phyloP scores from a whole-genome alignment of 768 basidiomycete genomes.

The Trametopsis cervina region DNA sequence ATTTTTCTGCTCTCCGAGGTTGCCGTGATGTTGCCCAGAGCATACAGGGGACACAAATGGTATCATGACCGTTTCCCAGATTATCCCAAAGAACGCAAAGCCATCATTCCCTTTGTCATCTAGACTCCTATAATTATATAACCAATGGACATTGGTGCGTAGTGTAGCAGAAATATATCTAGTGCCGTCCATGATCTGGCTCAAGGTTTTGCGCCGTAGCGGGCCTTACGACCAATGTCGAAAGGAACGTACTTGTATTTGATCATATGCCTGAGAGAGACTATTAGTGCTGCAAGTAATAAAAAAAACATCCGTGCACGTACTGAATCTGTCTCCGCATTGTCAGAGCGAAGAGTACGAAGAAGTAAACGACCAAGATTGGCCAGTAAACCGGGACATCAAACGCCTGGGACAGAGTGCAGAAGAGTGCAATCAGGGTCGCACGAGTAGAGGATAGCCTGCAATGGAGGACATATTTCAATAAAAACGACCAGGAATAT shows the following conservation, averaged over 20 bases:
- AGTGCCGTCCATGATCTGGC: neutral
- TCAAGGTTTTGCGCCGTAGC: slow-evolving; percentile 48
- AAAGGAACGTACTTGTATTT: slow-evolving; percentile 97
- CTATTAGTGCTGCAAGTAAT: slow-evolving; percentile 1
- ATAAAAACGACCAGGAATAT: too few species aligned
- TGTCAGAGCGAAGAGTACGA: slow-evolving; percentile 87
- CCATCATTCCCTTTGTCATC: slow-evolving; percentile 73
- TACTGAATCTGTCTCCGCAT: slow-evolving; percentile 96
- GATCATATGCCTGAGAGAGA: slow-evolving; percentile 97
- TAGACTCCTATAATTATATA: slow-evolving; percentile 22
- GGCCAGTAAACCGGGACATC: slow-evolving; percentile 99
- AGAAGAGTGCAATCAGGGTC: slow-evolving; percentile 70
- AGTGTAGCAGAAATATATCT: neutral
- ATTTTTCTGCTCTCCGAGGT: slow-evolving; percentile 74
- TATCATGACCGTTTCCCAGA: slow-evolving; percentile 71
- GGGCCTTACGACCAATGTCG: slow-evolving; percentile 89
- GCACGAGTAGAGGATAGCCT: slow-evolving; percentile 93
- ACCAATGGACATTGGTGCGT: neutral
- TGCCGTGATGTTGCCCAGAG: slow-evolving; percentile 73
- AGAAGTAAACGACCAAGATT: slow-evolving; percentile 95
- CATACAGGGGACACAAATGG: slow-evolving; percentile 80
- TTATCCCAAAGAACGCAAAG: slow-evolving; percentile 73
- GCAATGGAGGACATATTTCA: too few species aligned
- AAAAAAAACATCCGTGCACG: slow-evolving; percentile 21
- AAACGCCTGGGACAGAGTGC: slow-evolving; percentile 78